phyloP scores from a whole-genome alignment of 495 filamentous ascomycete species.

The Talaromyces borbonicus region DNA sequence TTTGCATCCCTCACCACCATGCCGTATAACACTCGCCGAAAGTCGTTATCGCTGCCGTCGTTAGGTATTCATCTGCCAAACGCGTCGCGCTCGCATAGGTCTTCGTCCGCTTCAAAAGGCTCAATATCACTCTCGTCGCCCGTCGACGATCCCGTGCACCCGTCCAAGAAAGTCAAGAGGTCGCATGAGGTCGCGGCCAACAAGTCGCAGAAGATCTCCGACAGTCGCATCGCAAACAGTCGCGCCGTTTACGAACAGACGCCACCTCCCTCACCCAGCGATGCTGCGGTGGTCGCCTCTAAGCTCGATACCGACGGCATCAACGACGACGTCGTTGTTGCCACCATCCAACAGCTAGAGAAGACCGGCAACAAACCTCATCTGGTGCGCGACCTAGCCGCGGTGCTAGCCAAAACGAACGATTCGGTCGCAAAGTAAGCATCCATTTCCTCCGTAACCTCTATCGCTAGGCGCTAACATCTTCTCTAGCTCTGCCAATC shows the following conservation, averaged over 20 bases:
- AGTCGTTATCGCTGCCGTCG: constrained; percentile 87
- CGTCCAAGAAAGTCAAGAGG: constrained; percentile 79
- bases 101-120: constrained; percentile 49
- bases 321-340: constrained; percentile 90
- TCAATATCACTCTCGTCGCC: constrained; percentile 34
- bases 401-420: constrained; percentile 63
- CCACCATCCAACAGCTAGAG: constrained; percentile 82
- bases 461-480: too few species aligned
- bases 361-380: constrained; percentile 89
- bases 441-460: background rate
- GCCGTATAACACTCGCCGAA: constrained; percentile 97
- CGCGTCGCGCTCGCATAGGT: constrained; percentile 56
- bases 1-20: too few species aligned
- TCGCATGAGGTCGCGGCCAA: constrained; percentile 47
- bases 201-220: constrained; percentile 14
- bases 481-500: constrained; percentile 78
- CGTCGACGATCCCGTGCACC: constrained; percentile 46
- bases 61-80: constrained; percentile 88
- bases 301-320: constrained; percentile 83
- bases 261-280: constrained; percentile 75
- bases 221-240: constrained; percentile 36
- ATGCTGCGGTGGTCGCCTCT: constrained; percentile 32
- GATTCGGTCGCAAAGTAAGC: constrained; percentile 85
- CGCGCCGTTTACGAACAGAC: constrained; percentile 57
- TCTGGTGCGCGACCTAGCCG: constrained; percentile 86